Evolutionary conservation across 768 basidiomycete genomes (phyloP), one percentile per base, ranked within the genome.

Genomic region (Rhodotorula kratochvilovae): DNA sequence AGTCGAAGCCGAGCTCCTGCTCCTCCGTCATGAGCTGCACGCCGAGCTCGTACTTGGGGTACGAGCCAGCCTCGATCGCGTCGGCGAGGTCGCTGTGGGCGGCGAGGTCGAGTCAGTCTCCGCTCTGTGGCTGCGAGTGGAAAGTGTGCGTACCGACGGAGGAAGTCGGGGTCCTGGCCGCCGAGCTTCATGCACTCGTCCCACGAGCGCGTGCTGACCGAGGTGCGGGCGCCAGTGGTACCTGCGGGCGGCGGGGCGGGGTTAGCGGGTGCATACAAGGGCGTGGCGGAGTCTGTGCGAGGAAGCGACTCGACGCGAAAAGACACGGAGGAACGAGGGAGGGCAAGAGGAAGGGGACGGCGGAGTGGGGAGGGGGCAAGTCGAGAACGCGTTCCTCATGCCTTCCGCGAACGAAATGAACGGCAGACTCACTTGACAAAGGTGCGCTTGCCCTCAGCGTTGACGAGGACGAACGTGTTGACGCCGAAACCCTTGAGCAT

Each of bases 151-250:
- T 21, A 21, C 17, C 19, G 19, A 23, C 46, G 23, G 73, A 92
- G 91, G 81, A 90, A 94, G 80, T 93, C 91, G 21, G 92, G 91
- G 80, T 94, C 92, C 79, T 92, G 90, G 0, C 90, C 89, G 33
- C 59, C 54, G 54, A 94, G 85, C 79, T 93, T 93, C 70, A 94
- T 82, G 1, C 90, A 90, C 76, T 96, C 92, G 72, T 95, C 92
- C 91, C 92, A 95, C 82, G 25, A 94, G 81, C 67, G 87, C 88
- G 78, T 92, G 89, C 3, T 89, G 89, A 31, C 91, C 91, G 25
- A 92, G 84, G 45, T 69, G 67, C 21, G 91, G 86, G 50, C 85
- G 86, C 83, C 86, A 90, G 80, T 92, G 90, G 79, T 92, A 61
- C 48, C 48, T 50, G 48, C 39, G n/a, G n/a, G n/a, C n/a, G n/a